Percentiles rank a stretch among this genome's conserved stretches.
Evolutionary conservation across 176 grass and related monocot genomes (phyloP).

Genomic region (Microstegium vimineum): DNA sequence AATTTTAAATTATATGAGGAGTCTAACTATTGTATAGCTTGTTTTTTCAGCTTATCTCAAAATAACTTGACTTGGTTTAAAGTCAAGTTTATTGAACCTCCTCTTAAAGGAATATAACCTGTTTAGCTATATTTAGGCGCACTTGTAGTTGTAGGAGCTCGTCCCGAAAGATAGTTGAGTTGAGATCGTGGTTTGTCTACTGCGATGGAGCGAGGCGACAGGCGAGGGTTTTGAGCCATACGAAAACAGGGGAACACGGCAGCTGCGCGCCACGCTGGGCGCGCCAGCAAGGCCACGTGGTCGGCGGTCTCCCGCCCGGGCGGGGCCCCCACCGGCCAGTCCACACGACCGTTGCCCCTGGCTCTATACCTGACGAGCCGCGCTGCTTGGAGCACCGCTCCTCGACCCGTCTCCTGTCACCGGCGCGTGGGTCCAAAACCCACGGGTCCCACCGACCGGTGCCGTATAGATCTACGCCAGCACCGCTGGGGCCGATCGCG

Average conservation of each 20-base stretch:
- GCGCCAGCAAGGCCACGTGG: conserved; percentile 47
- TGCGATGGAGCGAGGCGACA: background rate
- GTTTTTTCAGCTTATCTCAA: too few species aligned
- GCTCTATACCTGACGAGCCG: background rate
- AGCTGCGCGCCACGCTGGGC: conserved; percentile 38
- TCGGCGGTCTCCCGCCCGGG: conserved; percentile 1
- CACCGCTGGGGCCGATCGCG: background rate
- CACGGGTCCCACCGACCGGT: fast-evolving
- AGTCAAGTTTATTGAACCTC: too few species aligned
- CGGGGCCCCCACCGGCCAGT: background rate
- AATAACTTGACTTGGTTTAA: too few species aligned
- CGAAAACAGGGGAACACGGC: background rate
- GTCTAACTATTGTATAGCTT: too few species aligned
- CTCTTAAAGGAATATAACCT: too few species aligned
- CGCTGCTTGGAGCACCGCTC: background rate
- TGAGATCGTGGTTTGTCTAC: background rate
- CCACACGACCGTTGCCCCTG: conserved; percentile 31
- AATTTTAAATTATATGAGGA: too few species aligned
- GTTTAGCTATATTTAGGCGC: too few species aligned
- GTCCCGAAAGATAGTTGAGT: too few species aligned
- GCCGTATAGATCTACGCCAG: background rate
- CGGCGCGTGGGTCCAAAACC: background rate
- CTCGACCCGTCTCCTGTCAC: fast-evolving
- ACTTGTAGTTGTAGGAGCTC: too few species aligned
- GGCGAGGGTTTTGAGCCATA: background rate